phyloP scores from a whole-genome alignment of 257 asterid genomes.

The Solanum paucissectum region DNA sequence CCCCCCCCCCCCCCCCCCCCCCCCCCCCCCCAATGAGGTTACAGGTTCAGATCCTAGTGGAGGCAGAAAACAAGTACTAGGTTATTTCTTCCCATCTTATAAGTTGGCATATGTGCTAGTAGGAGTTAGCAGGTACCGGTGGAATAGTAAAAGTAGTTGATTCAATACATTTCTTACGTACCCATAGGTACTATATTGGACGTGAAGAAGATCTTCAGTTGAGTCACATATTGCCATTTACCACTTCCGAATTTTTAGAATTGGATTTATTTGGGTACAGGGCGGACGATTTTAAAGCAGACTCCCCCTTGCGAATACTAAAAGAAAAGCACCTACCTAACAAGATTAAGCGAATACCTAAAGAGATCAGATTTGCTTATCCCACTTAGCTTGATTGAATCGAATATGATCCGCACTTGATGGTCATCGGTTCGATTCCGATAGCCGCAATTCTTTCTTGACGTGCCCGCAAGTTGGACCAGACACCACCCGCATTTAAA shows the following conservation, averaged over 20 bases:
- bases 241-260: background rate
- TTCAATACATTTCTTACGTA: background rate
- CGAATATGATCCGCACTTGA: background rate
- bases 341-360: background rate
- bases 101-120: background rate
- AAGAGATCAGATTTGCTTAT: background rate
- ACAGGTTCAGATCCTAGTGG: background rate
- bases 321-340: background rate
- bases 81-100: background rate
- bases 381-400: background rate
- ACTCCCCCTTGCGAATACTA: background rate
- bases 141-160: background rate
- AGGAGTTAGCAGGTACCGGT: background rate
- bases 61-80: background rate
- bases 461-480: background rate
- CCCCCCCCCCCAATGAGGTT: no score
- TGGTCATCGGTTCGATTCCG: background rate
- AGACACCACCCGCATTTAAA: background rate
- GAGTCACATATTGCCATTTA: background rate
- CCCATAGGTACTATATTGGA: background rate
- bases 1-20: no score
- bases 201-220: background rate
- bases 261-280: background rate
- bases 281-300: background rate
- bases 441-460: background rate